Evolutionary conservation across 2,329 filamentous ascomycete species (phyloP), one percentile per base, ranked within the genome.

Genomic region (Apiospora marii): DNA sequence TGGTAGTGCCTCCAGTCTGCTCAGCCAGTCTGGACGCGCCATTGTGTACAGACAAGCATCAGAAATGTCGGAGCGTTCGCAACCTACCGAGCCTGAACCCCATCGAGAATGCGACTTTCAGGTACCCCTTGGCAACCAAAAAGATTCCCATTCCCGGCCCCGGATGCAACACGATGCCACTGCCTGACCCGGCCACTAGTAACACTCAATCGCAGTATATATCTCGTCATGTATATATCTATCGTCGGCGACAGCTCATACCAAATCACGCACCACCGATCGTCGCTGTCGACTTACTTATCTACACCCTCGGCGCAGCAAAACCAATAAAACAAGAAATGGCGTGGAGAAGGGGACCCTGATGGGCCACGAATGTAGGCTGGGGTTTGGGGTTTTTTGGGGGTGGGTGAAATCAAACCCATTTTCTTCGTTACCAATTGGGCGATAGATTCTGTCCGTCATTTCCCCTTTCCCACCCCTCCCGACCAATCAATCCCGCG

Each of bases 91-190:
- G 58, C 58, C 58, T 64, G 30, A 34, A 13, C 58, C 58, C 58
- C 58, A 64, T 64, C 58, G 34, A 64, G 53, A 64, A 64, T 64
- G 58, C 58, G 58, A 64, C 58, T 64, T 64, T 41, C 58, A 49
- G 46, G 22, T 41, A n/a, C 58, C 58, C 30, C 19, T 64, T 64
- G 58, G 58, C 58, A 22, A 37, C 19, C 34, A 5, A 30, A 61
- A 14, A 30, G 58, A 64, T 37, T 64, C 34, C 58, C 58, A 37
- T 64, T 64, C 22, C 58, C 58, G 58, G 58, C 58, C 58, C 58
- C 58, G 34, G 19, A 41, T 64, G 58, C 34, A 30, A 41, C 58
- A 64, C 58, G 34, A 41, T 41, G 58, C 58, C 58, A 64, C 22
- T 64, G 19, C 7, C 27, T 34, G 14, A 4, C 30, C 30, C 34